Evolutionary conservation across 805 yeast genomes (phyloP), one percentile per base, ranked within the genome.

Genomic region (Sungouiella blattae): DNA sequence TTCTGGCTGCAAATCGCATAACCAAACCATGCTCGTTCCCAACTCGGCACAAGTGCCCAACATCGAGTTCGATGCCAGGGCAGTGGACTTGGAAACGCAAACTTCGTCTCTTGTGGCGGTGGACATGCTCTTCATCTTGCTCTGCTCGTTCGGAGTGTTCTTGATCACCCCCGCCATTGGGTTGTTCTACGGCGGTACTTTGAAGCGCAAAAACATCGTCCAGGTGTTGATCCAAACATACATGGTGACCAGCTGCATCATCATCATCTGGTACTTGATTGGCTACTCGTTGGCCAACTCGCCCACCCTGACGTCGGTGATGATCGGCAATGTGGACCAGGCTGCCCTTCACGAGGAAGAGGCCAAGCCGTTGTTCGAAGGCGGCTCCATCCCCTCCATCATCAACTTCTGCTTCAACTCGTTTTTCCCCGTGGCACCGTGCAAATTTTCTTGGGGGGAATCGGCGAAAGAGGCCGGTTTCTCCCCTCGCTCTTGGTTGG

Each of bases 71-170:
- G n/a, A n/a, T n/a, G n/a, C n/a, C n/a, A 27, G 29, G 17, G 29
- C 16, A 5, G 17, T 27, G 4, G 29, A 27, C 14, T 20, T 27
- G 14, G 29, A 18, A 9, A 16, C 29, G 4, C 29, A 27, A 11
- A 5, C 29, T 6, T 16, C 20, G 20, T 16, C 34, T 46, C 39
- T 52, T 12, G 52, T 44, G 33, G 47, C 69, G 0, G 64, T 69
- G 6, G 78, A 74, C 46, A 72, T 74, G 74, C 77, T 67, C 5
- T 74, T 70, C 36, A 64, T 72, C 14, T 32, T 70, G 55, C 59
- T 69, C 39, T 68, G 72, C 42, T 55, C 80, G 0, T 68, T 74
- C 12, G 64, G 68, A 6, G 77, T 77, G 13, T 68, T 67, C 50
- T 57, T 71, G 33, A 60, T 71, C 47, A 70, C 75, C 1, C 75